Percentiles rank a stretch among this genome's conserved stretches.
Evolutionary conservation across 2,329 filamentous ascomycete species (phyloP).

Genomic region (Didymellaceae sp.): DNA sequence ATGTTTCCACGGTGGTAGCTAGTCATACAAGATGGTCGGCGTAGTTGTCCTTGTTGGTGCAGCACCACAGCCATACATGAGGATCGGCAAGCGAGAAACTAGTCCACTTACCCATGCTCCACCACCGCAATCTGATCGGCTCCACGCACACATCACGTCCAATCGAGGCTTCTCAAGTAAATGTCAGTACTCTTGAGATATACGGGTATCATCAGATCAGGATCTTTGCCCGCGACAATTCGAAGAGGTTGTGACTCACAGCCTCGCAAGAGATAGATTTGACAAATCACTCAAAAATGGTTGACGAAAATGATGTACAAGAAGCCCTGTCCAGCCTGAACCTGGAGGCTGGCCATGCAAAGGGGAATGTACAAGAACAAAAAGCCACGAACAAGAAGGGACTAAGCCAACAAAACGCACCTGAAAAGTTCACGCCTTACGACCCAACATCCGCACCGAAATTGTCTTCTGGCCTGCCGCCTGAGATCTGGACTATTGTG

Average conservation of each 20-base stretch:
- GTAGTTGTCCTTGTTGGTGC: neutral
- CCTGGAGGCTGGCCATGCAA: neutral
- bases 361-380: neutral
- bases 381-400: neutral
- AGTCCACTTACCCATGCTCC: constrained; percentile 3
- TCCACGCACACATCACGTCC: neutral
- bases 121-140: neutral
- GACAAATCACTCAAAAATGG: constrained; percentile 1
- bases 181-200: too few relatives aligned
- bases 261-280: constrained; percentile 13
- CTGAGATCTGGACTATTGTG: constrained; percentile 47
- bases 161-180: neutral
- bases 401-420: neutral
- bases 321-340: constrained; percentile 1
- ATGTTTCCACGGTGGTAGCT: too few relatives aligned
- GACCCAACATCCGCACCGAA: constrained; percentile 34
- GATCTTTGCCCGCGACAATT: neutral
- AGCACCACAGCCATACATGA: neutral
- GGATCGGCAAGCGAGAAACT: constrained; percentile 16
- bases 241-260: neutral
- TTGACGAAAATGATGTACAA: neutral
- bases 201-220: neutral
- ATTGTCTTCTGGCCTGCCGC: constrained; percentile 38
- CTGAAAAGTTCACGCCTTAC: constrained; percentile 43
- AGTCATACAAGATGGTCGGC: neutral